These are phyloP conservation scores for Epichloe gansuensis DNA, from an alignment of 2,329 filamentous ascomycete species.

Conservation along the genomic window DNA sequence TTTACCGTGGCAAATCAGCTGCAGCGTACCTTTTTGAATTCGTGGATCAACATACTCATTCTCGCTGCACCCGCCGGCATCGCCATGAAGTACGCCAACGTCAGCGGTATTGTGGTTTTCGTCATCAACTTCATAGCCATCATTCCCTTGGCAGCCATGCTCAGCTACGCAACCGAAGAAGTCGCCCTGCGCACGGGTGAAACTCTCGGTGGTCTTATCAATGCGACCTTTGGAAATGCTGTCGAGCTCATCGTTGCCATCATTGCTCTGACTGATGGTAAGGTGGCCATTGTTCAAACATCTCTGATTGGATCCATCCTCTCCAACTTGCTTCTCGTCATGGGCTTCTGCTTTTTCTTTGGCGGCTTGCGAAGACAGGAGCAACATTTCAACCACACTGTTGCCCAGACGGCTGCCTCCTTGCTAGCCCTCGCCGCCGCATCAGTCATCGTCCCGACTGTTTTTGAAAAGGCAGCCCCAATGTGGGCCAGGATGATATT, in stretches of 20 bases:
- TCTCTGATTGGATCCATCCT: conserved; percentile 86
- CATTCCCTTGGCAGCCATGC: conserved; percentile 74
- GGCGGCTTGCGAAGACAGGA: conserved; percentile 67
- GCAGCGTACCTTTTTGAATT: conserved; percentile 63
- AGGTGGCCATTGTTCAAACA: conserved; percentile 81
- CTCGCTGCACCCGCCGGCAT: conserved; percentile 72
- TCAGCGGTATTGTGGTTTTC: conserved; percentile 57
- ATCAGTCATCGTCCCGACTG: conserved; percentile 78
- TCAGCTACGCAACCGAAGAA: conserved; percentile 84
- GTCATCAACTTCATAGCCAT: conserved; percentile 91
- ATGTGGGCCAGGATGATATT: conserved; percentile 35
- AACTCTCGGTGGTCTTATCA: conserved; percentile 76
- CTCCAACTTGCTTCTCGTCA: conserved; percentile 76
- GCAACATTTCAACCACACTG: conserved; percentile 84
- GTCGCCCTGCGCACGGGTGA: conserved; percentile 73
- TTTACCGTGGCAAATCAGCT: conserved; percentile 55
- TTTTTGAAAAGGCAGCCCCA: conserved; percentile 49
- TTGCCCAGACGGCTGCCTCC: conserved; percentile 80
- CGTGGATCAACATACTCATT: conserved; percentile 77
- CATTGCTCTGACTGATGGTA: conserved; percentile 60
- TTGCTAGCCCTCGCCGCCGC: conserved; percentile 68
- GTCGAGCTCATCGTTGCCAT: conserved; percentile 84
- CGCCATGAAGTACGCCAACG: conserved; percentile 51
- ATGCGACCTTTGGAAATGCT: conserved; percentile 87
- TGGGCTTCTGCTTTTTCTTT: conserved; percentile 89